Evolutionary conservation across 2,329 filamentous ascomycete species (phyloP), one percentile per base, ranked within the genome.

Genomic region (Hypoxylon sp.): DNA sequence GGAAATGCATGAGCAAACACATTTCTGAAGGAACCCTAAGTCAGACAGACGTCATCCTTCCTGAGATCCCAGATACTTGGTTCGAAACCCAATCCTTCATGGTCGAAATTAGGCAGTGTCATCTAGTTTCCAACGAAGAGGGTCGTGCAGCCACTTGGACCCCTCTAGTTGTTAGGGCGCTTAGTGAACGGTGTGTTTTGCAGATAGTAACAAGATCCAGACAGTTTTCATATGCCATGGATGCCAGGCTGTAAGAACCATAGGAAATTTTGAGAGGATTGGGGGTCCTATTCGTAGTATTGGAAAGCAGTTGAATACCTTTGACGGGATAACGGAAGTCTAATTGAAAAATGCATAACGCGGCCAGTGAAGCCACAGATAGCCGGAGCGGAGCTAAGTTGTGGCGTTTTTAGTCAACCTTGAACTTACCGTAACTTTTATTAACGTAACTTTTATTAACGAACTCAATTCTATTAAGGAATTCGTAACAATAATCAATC

Each of bases 121-220:
- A 35, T n/a, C 29, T 54, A 22, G 42, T 39, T 64, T 50, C 29
- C 13, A 54, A 24, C 63, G 19, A 55, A 60, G 37, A 42, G 31
- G 48, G 58, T 48, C 44, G 54, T 55, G 26, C 24, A 29, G 47
- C 56, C 47, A 62, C 56, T 58, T 62, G 53, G 65, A 58, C 37
- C 57, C 57, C 62, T 46, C 29, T 22, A 22, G 19, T 22, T 31
- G 35, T 69, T 61, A 55, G 63, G 59, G 63, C 63, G 37, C 14
- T 54, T 6, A 56, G 57, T 42, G 48, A 61, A 62, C 63, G 56
- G 63, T 62, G 64, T 64, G 59, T 61, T 47, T 60, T 62, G 63
- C 60, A 70, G 67, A 57, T 57, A 39, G 46, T 33, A 35, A 53
- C 19, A 37, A 63, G 37, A 61, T 55, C 52, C 55, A 56, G 44